Evolutionary conservation across 2,329 filamentous ascomycete genomes (phyloP), one percentile per base, ranked within the genome.

Genomic region (Onygenales sp.): DNA sequence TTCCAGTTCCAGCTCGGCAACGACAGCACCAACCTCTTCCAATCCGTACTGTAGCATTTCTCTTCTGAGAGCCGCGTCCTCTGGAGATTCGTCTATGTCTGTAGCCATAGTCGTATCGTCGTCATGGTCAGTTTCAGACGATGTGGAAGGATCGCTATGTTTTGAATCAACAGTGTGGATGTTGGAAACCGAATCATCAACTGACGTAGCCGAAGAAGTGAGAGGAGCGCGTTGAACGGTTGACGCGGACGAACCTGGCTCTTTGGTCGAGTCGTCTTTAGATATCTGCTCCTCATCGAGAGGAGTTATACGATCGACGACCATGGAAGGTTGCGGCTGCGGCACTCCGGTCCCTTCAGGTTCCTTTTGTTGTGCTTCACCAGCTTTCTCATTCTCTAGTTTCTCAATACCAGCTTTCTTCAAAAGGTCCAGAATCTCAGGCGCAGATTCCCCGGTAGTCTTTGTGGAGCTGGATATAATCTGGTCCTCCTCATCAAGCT

Each of bases 11-110:
- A 98, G 79, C 70, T 97, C 90, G 13, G 93, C 93, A 13, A 98
- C 93, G 2, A 98, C 87, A 39, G 88, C 83, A 3, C 90, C 89
- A 54, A 98, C 85, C 67, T 97, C 92, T 44, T 86, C 85, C 69
- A 95, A 74, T 56, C 88, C 85, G 65, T 97, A 98, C 57, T 87
- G 80, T 6, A 97, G 77, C 91, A 98, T 97, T 63, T 96, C 85
- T 54, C 85, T 82, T 5, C 93, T 84, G 27, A 95, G 70, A 34
- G 79, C 79, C 3, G 89, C 87, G 57, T 96, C 92, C 59, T 95
- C 90, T 10, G 80, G 76, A 0, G 85, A 82, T 62, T 98, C 93
- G 50, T 87, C 79, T 1, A 84, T 78, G 1, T 89, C 86, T 11
- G 87, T 78, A 10, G 89, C 72, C 1, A 83, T 76, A 6, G 74